Base-by-base conservation (phyloP, 2,329 filamentous ascomycete genomes). In the Bertia moriformis region DNA sequence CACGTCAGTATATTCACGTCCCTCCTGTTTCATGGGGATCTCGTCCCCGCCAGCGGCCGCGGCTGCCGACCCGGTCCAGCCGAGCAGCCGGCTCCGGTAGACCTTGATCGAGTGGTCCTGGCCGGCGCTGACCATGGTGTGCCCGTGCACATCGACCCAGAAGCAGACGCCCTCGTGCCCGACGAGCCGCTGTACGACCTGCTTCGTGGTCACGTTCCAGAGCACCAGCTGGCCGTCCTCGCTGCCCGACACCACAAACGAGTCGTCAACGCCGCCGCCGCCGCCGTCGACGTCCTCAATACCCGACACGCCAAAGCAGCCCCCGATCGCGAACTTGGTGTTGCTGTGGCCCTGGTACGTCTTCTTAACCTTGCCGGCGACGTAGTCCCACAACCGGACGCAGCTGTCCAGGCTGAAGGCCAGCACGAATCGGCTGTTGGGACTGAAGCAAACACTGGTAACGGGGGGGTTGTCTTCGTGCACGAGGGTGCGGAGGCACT, bases 261-360 rank as follows among this genome's bases (percentile, higher is more conserved):
- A 66, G 24, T 14, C 47, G 29, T 15, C 38, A 30, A 44, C 53
- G 41, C 44, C 45, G 18, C 54, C 49, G 3, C 50, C 54, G 12
- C 38, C 41, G 3, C 38, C 42, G 10, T 30, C 39, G 14, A 49
- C 44, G n/a, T n/a, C n/a, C n/a, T n/a, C n/a, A 12, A 48, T 49
- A 50, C 60, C 36, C 59, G 49, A 39, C 1, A 73, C 68, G 12
- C 85, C 87, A 53, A 96, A 95, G 32, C 80, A 80, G 3, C 87
- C 85, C 2, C 76, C 75, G 14, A 96, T 69, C 46, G 85, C 89
- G 59, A 83, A 96, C 44, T 79, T 78, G 40, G 75, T 69, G 56
- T 98, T 98, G 40, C 66, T 62, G 52, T 96, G 91, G 0, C 91
- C 91, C 55, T 95, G 87, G 58, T 96, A 98, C 14, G 91, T 98